phyloP scores from a whole-genome alignment of 768 basidiomycete genomes.

The Macrolepiota dolichaula region DNA sequence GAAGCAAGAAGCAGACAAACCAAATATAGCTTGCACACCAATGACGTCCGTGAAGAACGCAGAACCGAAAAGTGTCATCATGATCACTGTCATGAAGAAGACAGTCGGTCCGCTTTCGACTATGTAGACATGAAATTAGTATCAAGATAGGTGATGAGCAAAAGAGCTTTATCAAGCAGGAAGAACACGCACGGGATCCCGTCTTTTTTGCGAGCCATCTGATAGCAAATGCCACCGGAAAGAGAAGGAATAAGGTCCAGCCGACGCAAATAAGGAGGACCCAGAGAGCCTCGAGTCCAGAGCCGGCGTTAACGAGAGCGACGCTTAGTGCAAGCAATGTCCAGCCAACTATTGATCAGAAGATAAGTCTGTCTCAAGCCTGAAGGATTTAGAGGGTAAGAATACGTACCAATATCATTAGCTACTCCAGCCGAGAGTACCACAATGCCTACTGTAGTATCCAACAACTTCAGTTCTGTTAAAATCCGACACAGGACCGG shows the following conservation, averaged over 20 bases:
- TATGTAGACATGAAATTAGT: conserved; percentile 10
- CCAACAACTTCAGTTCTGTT: conserved; percentile 86
- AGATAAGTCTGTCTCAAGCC: background rate
- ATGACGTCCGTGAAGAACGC: conserved; percentile 94
- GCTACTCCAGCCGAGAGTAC: conserved; percentile 92
- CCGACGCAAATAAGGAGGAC: conserved; percentile 78
- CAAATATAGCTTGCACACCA: conserved; percentile 90
- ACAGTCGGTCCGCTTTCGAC: conserved; percentile 80
- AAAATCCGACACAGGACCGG: conserved; percentile 86
- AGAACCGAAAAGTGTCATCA: conserved; percentile 77
- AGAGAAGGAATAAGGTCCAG: conserved; percentile 75
- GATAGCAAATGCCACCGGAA: conserved; percentile 60
- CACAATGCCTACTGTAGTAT: conserved; percentile 89
- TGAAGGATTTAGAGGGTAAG: background rate
- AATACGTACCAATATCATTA: conserved; percentile 60
- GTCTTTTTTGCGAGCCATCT: conserved; percentile 73
- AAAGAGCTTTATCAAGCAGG: background rate
- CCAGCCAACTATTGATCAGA: conserved; percentile 61
- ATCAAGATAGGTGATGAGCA: background rate
- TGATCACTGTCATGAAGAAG: conserved; percentile 83
- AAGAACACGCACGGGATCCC: conserved; percentile 51
- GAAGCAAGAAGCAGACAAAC: conserved; percentile 27
- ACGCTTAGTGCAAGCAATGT: conserved; percentile 85
- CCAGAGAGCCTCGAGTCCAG: conserved; percentile 81
- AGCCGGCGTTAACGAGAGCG: conserved; percentile 86